Percentiles rank a stretch among this genome's conserved stretches.
Evolutionary conservation across 2,329 filamentous ascomycete species (phyloP).

Genomic region (Cercospora sp.): DNA sequence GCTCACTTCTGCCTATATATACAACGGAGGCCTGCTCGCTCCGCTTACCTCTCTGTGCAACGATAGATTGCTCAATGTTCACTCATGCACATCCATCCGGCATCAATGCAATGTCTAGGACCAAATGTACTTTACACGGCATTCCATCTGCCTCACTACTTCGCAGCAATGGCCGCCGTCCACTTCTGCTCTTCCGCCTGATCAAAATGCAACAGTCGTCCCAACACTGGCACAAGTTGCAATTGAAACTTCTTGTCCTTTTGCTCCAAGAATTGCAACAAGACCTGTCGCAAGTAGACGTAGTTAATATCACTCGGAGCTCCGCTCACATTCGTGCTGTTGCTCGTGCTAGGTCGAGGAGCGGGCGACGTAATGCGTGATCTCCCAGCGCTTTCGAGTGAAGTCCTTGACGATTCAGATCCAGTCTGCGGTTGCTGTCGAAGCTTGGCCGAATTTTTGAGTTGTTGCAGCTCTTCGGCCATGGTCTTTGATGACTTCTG

Average conservation of each 20-base stretch:
- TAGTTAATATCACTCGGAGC: slow-evolving; percentile 51
- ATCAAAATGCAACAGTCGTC: slow-evolving; percentile 74
- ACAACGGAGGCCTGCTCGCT: not conserved
- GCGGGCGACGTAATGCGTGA: slow-evolving; percentile 49
- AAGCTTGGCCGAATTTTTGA: slow-evolving; percentile 43
- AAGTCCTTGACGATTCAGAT: slow-evolving; percentile 58
- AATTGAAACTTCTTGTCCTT: slow-evolving; percentile 74
- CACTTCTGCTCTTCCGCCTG: slow-evolving; percentile 85
- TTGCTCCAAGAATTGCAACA: slow-evolving; percentile 78
- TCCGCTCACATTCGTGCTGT: slow-evolving; percentile 2
- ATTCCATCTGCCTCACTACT: not conserved
- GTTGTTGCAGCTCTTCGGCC: slow-evolving; percentile 58
- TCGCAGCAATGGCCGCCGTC: slow-evolving; percentile 68
- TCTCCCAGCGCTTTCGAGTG: slow-evolving; percentile 52
- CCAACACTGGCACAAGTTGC: slow-evolving; percentile 75
- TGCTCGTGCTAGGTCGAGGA: slow-evolving; percentile 22
- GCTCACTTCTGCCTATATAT: not conserved
- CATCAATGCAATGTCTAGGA: not conserved
- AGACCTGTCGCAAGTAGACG: slow-evolving; percentile 75
- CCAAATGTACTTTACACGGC: not conserved
- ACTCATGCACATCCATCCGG: not conserved
- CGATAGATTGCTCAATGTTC: not conserved
- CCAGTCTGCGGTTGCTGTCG: slow-evolving; percentile 41
- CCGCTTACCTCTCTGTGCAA: not conserved
- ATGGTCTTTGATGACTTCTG: slow-evolving; percentile 65